These are phyloP conservation scores for Capsicum chinense DNA, from an alignment of 257 asterid species.

Conservation along the genomic window DNA sequence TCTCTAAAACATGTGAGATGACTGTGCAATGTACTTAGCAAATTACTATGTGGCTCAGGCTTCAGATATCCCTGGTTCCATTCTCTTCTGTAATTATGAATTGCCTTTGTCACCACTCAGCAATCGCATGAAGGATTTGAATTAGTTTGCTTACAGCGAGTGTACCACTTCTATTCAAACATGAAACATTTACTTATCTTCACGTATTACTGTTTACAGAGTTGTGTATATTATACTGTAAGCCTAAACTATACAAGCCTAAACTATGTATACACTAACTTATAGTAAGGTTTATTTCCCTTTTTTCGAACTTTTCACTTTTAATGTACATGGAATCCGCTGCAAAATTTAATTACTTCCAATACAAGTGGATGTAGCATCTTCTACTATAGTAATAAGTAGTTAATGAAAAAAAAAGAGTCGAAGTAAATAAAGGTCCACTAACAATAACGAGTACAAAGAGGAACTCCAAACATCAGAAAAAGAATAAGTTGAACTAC, in stretches of 20 bases:
- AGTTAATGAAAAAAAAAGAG: no score
- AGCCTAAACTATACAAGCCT: background rate
- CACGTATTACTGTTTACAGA: background rate
- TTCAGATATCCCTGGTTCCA: background rate
- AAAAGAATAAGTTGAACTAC: no score
- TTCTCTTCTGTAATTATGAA: background rate
- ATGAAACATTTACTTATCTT: background rate
- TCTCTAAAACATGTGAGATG: background rate
- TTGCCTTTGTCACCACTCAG: conserved; percentile 24
- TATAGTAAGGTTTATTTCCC: conserved; percentile 9
- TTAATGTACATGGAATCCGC: background rate
- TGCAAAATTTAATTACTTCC: no score
- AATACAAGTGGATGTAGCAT: no score
- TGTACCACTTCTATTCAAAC: background rate
- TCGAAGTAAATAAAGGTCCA: no score
- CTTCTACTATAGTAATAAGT: no score
- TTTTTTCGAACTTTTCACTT: background rate
- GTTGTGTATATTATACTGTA: background rate
- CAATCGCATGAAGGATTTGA: background rate
- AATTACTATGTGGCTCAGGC: background rate
- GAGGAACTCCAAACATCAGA: no score
- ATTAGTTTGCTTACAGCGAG: background rate
- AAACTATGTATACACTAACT: background rate
- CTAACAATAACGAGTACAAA: no score
- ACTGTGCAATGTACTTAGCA: background rate